A percentile compares a stretch with the other conserved stretches of the same genome.
Evolutionary conservation across 2,329 filamentous ascomycete species (phyloP).

Genomic region (Neoarthrinium moseri): DNA sequence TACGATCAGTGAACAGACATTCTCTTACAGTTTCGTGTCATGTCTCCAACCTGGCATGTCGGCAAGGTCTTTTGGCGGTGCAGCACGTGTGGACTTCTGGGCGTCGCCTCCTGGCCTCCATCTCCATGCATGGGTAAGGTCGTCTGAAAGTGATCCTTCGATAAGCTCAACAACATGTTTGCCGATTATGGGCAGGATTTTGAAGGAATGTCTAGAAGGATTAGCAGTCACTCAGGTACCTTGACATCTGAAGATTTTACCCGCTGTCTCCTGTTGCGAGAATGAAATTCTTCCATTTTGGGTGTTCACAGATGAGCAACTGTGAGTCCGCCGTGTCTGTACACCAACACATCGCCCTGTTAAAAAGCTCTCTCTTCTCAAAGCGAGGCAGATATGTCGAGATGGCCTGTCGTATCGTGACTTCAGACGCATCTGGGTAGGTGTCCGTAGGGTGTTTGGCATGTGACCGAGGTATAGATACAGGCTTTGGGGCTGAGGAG

Average conservation of each 20-base stretch:
- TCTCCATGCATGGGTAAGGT: slow-evolving; percentile 39
- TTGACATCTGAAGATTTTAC: slow-evolving; percentile 19
- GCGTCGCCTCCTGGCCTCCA: slow-evolving; percentile 46
- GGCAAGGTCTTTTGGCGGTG: slow-evolving; percentile 40
- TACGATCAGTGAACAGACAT: no score
- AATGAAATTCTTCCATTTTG: slow-evolving; percentile 41
- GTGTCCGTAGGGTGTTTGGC: slow-evolving; percentile 35
- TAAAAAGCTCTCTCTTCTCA: slow-evolving; percentile 26
- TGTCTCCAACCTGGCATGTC: slow-evolving; percentile 44
- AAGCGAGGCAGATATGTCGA: slow-evolving; percentile 29
- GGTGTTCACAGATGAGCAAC: slow-evolving; percentile 33
- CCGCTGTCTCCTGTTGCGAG: slow-evolving; percentile 46
- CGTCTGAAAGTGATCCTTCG: slow-evolving; percentile 35
- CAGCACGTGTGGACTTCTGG: slow-evolving; percentile 36
- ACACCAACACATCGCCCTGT: slow-evolving; percentile 32
- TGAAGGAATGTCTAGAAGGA: slow-evolving; percentile 39
- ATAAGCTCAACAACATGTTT: slow-evolving; percentile 45
- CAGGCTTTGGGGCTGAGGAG: slow-evolving; percentile 29
- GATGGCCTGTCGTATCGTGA: slow-evolving; percentile 26
- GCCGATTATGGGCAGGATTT: slow-evolving; percentile 43
- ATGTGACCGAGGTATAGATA: slow-evolving; percentile 35
- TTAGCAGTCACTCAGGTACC: not conserved
- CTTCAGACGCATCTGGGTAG: slow-evolving; percentile 32
- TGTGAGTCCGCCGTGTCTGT: slow-evolving; percentile 32
- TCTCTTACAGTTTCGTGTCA: slow-evolving; percentile 11